Conservation (phyloP, 495 filamentous ascomycete genomes). For the Xylaria bambusicola region DNA sequence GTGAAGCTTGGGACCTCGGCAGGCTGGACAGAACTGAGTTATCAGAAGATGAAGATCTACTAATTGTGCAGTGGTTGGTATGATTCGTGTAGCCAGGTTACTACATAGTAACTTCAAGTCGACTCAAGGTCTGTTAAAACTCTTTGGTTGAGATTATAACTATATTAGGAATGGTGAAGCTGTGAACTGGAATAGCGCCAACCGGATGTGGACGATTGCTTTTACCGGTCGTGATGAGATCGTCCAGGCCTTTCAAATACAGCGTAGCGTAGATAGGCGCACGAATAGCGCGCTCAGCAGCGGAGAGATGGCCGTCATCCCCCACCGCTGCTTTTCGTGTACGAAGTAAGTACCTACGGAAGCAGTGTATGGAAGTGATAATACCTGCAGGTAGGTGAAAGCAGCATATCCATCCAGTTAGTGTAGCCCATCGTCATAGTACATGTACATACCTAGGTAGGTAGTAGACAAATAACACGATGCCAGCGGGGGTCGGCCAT, state of each 20-base stretch:
- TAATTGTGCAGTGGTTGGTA: neutral
- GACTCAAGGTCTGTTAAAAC: too few species aligned
- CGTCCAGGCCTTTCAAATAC: too few species aligned
- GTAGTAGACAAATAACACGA: neutral
- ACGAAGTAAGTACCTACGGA: neutral
- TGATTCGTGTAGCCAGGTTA: slow-evolving; percentile 12
- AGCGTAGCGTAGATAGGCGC: too few species aligned
- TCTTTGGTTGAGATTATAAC: too few species aligned
- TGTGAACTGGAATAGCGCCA: slow-evolving; percentile 4
- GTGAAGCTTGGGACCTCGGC: neutral
- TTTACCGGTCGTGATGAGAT: slow-evolving; percentile 7
- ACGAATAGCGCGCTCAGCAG: too few species aligned
- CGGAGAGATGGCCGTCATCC: too few species aligned
- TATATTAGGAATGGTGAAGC: neutral
- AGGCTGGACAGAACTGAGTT: neutral
- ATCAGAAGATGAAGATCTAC: slow-evolving; percentile 12
- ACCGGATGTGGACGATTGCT: neutral
- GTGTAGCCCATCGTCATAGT: slow-evolving; percentile 3
- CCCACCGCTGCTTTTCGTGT: too few species aligned
- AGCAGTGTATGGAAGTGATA: too few species aligned
- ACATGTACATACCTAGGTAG: neutral
- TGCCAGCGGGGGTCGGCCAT: neutral
- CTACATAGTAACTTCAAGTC: too few species aligned
- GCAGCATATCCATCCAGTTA: too few species aligned
- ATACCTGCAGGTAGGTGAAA: too few species aligned